A percentile compares a stretch with the other conserved stretches of the same genome.
Evolutionary conservation across 352 stramenopile genomes (phyloP).

Genomic region (Thalassiosira delicatula): DNA sequence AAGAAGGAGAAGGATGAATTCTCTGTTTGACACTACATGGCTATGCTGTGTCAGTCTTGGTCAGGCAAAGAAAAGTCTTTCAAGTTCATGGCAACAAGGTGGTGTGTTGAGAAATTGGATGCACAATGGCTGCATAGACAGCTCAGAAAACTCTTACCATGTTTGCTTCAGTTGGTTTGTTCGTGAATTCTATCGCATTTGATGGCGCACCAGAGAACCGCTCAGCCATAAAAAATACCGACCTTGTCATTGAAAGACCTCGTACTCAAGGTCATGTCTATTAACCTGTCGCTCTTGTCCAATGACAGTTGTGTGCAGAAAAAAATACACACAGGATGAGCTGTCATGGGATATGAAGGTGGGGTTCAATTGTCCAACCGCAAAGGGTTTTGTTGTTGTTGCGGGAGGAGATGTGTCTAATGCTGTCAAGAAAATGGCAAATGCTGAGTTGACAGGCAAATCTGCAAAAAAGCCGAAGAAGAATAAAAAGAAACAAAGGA

Average conservation of each 20-base stretch:
- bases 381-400: background rate
- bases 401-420: background rate
- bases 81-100: background rate
- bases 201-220: background rate
- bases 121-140: background rate
- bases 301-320: background rate
- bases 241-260: background rate
- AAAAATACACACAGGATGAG: background rate
- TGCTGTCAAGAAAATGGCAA: background rate
- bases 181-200: background rate
- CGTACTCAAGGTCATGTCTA: background rate
- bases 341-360: conserved; percentile 3
- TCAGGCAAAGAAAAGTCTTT: background rate
- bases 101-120: background rate
- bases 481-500: too few relatives aligned
- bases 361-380: background rate
- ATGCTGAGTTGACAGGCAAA: background rate
- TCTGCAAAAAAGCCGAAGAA: background rate
- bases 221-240: background rate
- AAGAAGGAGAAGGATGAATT: background rate
- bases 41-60: background rate
- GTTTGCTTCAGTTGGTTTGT: background rate
- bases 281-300: background rate
- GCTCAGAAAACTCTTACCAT: background rate
- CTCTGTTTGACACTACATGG: background rate